phyloP scores from a whole-genome alignment of 2,329 filamentous ascomycete genomes.

The Colletotrichum sp. region DNA sequence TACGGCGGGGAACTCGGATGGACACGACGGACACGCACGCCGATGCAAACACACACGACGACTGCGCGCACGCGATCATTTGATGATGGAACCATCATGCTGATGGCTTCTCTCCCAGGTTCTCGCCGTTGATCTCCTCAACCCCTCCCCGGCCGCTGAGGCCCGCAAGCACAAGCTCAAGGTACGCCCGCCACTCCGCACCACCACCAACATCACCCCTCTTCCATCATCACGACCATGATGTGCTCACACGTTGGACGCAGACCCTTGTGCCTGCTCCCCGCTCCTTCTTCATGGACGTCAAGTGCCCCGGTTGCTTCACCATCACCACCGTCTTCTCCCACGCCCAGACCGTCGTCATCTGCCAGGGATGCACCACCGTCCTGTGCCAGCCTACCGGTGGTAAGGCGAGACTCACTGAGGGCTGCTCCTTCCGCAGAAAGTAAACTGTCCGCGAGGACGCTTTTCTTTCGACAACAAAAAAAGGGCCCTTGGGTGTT shows the following conservation, averaged over 20 bases:
- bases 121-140: slow-evolving; percentile 99
- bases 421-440: slow-evolving; percentile 99
- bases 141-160: slow-evolving; percentile 97
- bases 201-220: not conserved
- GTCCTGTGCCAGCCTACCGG: slow-evolving; percentile 99
- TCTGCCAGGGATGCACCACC: slow-evolving; percentile 99
- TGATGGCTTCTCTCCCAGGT: slow-evolving; percentile 65
- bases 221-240: not conserved
- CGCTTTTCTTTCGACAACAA: slow-evolving; percentile 44
- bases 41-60: not conserved
- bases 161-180: slow-evolving; percentile 99
- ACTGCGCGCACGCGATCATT: slow-evolving; percentile 5
- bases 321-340: slow-evolving; percentile 99
- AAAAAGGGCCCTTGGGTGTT: slow-evolving; percentile 40
- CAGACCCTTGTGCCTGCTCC: slow-evolving; percentile 94
- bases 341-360: slow-evolving; percentile 99
- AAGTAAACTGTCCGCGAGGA: slow-evolving; percentile 77
- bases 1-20: slow-evolving; percentile 9
- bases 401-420: slow-evolving; percentile 98
- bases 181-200: slow-evolving; percentile 59
- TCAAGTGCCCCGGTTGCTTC: slow-evolving; percentile 99
- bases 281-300: slow-evolving; percentile 99
- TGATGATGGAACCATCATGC: slow-evolving; percentile 23
- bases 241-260: slow-evolving; percentile 20
- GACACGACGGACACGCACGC: not conserved